These are phyloP conservation scores for Tuctoria greenei DNA, from an alignment of 176 grass and related monocot species.

Conservation along the genomic window DNA sequence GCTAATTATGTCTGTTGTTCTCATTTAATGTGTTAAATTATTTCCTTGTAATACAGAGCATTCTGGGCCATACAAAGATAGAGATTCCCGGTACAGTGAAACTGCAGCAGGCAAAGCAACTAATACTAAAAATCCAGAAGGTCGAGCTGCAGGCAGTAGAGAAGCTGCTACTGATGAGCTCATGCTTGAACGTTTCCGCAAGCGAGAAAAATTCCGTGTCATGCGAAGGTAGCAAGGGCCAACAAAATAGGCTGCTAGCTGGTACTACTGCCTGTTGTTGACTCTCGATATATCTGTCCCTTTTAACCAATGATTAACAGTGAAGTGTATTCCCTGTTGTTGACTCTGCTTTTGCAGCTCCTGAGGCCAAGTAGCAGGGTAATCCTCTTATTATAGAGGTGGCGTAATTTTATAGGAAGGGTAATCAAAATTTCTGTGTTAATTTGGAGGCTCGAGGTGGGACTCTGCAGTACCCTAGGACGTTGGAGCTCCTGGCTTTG, in stretches of 20 bases:
- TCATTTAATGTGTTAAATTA: slow-evolving; percentile 24
- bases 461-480: neutral
- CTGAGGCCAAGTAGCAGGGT: neutral
- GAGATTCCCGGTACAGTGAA: slow-evolving; percentile 40
- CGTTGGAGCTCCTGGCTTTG: neutral
- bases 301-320: neutral
- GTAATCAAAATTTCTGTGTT: neutral
- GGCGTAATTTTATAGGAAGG: neutral
- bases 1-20: neutral
- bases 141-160: slow-evolving; percentile 42
- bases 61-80: slow-evolving; percentile 63
- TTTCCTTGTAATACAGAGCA: slow-evolving; percentile 46
- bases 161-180: slow-evolving; percentile 78
- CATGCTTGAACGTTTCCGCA: slow-evolving; percentile 76
- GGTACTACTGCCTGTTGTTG: neutral
- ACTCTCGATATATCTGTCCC: neutral
- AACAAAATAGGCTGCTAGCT: neutral
- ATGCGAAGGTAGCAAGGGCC: slow-evolving; percentile 54
- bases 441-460: neutral
- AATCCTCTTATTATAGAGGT: neutral
- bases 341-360: slow-evolving; percentile 17
- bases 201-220: slow-evolving; percentile 69
- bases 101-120: slow-evolving; percentile 43
- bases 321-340: neutral
- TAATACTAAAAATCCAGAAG: slow-evolving; percentile 45